phyloP scores from a whole-genome alignment of 2,329 filamentous ascomycete species.

The Magnaporthiopsis incrustans region DNA sequence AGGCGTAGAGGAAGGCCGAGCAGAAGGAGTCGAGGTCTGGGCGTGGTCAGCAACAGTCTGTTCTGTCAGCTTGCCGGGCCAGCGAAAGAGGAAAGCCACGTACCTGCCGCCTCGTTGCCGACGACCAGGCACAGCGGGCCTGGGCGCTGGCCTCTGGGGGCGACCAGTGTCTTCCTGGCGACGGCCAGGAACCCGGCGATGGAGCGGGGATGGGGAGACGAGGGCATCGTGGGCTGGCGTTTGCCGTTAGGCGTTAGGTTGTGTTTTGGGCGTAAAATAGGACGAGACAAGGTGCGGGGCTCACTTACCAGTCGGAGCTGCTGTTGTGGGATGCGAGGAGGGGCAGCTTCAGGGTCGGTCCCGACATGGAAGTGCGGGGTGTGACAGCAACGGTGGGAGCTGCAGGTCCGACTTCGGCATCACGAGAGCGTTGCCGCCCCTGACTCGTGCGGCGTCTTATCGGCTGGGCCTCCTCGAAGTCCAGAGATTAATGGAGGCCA shows the following conservation, averaged over 20 bases:
- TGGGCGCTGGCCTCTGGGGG: constrained; percentile 33
- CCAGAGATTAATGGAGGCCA: neutral
- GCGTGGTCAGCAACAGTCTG: neutral
- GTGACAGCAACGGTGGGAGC: too few species aligned
- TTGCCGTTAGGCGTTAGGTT: too few species aligned
- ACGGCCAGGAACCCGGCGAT: constrained; percentile 42
- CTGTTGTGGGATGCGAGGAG: neutral
- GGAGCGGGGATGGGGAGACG: constrained; percentile 21
- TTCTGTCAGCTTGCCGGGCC: too few species aligned
- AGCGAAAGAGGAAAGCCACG: neutral
- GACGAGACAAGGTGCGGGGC: neutral
- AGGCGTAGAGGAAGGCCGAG: constrained; percentile 65
- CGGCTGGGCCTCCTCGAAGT: too few species aligned
- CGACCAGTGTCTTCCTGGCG: constrained; percentile 38
- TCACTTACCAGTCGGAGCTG: too few species aligned
- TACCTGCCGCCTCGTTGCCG: constrained; percentile 61
- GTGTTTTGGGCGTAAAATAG: neutral
- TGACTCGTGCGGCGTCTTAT: neutral
- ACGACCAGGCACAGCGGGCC: constrained; percentile 52
- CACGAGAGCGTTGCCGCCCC: neutral
- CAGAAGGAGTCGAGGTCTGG: constrained; percentile 75
- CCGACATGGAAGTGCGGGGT: too few species aligned
- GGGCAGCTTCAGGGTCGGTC: neutral
- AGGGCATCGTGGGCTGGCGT: neutral
- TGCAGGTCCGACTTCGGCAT: neutral